Conservation (phyloP, 176 grass and related monocot genomes). For the Miscanthus lutarioriparius region DNA sequence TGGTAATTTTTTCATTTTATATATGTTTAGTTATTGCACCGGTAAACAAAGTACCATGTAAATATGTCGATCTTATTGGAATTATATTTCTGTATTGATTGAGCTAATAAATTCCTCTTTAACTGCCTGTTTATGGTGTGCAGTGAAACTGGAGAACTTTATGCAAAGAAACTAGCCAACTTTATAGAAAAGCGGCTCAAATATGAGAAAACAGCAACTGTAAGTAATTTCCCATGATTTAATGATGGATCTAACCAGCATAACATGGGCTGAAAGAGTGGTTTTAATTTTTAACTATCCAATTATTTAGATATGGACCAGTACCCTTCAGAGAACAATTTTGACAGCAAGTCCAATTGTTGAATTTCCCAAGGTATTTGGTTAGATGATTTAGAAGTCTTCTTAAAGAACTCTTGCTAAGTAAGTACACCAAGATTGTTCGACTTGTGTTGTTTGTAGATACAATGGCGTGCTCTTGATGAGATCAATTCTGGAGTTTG, state of each 20-base stretch:
- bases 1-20: not conserved
- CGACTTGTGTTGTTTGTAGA: constrained; percentile 50
- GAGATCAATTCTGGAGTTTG: constrained; percentile 97
- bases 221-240: constrained; percentile 48
- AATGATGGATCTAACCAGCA: constrained; percentile 16
- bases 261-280: constrained; percentile 25
- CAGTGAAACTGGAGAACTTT: constrained; percentile 93
- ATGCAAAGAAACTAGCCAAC: constrained; percentile 85
- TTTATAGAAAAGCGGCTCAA: constrained; percentile 97
- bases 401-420: constrained; percentile 30
- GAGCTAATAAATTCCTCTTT: constrained; percentile 24
- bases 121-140: constrained; percentile 30
- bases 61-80: not conserved
- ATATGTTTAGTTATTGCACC: constrained; percentile 6
- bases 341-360: constrained; percentile 90
- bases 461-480: constrained; percentile 99
- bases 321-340: constrained; percentile 98
- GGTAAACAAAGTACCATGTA: not conserved
- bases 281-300: not conserved
- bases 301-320: constrained; percentile 90
- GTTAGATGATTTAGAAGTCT: not conserved
- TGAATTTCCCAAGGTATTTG: constrained; percentile 92
- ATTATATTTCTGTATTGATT: constrained; percentile 29
- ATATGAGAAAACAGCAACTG: constrained; percentile 86
- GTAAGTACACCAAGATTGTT: constrained; percentile 21